Evolutionary conservation across 306 rosid genomes (phyloP), one percentile per base, ranked within the genome.

Genomic region (Senna siamea): DNA sequence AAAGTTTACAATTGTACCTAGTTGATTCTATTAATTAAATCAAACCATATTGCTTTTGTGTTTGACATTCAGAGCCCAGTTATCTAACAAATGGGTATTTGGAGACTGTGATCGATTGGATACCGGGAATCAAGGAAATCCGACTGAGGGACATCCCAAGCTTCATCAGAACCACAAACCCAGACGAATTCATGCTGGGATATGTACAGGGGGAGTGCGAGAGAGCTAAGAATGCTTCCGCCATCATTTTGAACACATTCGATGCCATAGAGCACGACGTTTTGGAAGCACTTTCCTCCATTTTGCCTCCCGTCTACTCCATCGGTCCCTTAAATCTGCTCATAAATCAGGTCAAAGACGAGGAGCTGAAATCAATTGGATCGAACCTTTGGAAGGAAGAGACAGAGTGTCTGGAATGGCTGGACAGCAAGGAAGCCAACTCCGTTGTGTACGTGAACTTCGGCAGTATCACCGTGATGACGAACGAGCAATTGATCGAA

Each of bases 361-460:
- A 40, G 0, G 26, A 73, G 1, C 13, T 78, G 69, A 67, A 73
- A 2, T 68, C 84, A 3, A 59, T 90, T 0, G 85, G 81, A 0
- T 85, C 90, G 5, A 93, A 90, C 50, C 85, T 93, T 0, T 93
- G 93, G 98, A 88, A 76, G 15, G 91, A 93, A 4, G 95, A 93
- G 5, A 2, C 41, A 1, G 66, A 75, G 38, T 88, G 96, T 54
- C 65, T 90, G 1, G 72, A 81, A 12, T 93, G 98, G 98, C 87
- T 90, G 0, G 83, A 85, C 50, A 38, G 19, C 4, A 83, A 79
- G 64, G 79, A 81, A 11, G 62, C 84, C 0, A 71, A 79, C 60
- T 75, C 84, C 0, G 93, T 91, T 4, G 85, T 91, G 32, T 91
- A 91, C 13, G 95, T 91, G 0, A 91, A 91, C 50, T 91, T 91